Evolutionary conservation across 2,329 filamentous ascomycete species (phyloP), one percentile per base, ranked within the genome.

Genomic region (Pyricularia sp.): DNA sequence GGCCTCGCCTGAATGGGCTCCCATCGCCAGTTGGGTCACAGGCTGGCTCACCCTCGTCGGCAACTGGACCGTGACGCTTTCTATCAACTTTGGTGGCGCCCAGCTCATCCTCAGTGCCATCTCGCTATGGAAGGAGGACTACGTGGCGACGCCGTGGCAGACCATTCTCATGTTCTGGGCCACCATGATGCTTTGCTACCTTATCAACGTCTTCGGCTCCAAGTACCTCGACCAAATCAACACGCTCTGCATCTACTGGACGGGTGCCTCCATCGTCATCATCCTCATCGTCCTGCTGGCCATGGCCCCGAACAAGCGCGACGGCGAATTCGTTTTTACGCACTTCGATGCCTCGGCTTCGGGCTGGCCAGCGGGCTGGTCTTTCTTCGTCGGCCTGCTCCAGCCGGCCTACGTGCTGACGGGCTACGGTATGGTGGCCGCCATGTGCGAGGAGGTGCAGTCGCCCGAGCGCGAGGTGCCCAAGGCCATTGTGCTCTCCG

Each of bases 401-500:
- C 0, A 50, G 42, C 42, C 42, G 42, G 85, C 82, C 0, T 88
- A 88, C 69, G 81, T 88, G 0, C 85, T 82, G 1, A 77, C 84
- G 23, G 84, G 83, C 70, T 85, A 85, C 20, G 79, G 83, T 14
- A 76, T 88, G 3, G 79, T 88, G 75, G 79, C 87, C 17, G 85
- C 88, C 72, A 75, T 86, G 3, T 85, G 85, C 69, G 85, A 85
- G 3, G 81, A 85, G 69, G 89, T 91, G 14, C 82, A 85, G 75
- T 80, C 86, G 65, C 90, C 89, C 5, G 82, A 87, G 0, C 85
- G 83, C 2, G 89, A 92, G 76, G 89, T 92, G 10, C 89, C 90
- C 72, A 90, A 89, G 77, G 90, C 90, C 72, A 90, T 92, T 86
- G 88, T 91, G 65, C 81, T 81, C 67, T 89, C 89, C 71, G 83